A percentile compares a stretch with the other conserved stretches of the same genome.
Evolutionary conservation across 805 yeast species (phyloP).

Genomic region (Metschnikowia santaceciliae): DNA sequence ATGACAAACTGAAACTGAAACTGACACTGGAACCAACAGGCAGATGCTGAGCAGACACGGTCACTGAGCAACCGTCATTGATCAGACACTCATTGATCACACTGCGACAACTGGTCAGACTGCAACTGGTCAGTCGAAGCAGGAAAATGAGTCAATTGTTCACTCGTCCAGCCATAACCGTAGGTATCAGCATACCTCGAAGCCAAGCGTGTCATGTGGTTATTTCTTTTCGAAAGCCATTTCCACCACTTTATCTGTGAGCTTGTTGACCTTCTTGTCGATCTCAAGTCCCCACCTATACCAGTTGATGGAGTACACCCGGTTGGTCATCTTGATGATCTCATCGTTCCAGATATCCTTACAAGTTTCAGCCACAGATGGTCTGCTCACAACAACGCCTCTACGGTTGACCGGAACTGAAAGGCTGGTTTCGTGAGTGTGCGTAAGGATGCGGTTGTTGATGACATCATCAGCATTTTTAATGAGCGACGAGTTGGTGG

Average conservation of each 20-base stretch:
- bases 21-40: no score
- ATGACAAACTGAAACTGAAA: no score
- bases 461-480: constrained; percentile 47
- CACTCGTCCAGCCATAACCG: no score
- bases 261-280: constrained; percentile 28
- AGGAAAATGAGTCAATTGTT: no score
- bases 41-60: no score
- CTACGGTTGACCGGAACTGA: constrained; percentile 38
- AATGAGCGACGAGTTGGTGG: constrained; percentile 44
- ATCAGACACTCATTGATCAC: no score
- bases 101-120: no score
- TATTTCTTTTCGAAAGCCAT: constrained; percentile 10
- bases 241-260: constrained; percentile 25
- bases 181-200: background rate
- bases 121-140: no score
- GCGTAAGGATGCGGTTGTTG: constrained; percentile 49
- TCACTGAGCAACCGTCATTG: no score
- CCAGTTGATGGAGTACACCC: constrained; percentile 56
- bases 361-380: constrained; percentile 51
- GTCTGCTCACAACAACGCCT: constrained; percentile 27
- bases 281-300: constrained; percentile 36
- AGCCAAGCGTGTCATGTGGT: background rate
- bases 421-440: constrained; percentile 43
- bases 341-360: constrained; percentile 82
- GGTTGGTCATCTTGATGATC: constrained; percentile 57